Conservation (phyloP, 2,329 filamentous ascomycete species). For the Botrytis pseudocinerea region DNA sequence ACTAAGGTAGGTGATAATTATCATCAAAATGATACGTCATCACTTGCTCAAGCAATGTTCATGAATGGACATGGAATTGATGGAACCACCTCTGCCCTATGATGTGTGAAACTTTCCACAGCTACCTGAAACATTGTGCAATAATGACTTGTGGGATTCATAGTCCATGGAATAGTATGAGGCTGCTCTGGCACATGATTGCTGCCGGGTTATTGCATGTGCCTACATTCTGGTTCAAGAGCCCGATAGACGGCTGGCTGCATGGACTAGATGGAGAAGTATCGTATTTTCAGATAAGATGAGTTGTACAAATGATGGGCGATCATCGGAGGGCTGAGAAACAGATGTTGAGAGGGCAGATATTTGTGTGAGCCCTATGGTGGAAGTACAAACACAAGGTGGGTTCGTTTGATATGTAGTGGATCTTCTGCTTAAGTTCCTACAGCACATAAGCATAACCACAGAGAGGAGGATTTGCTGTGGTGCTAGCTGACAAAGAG, state of each 20-base stretch:
- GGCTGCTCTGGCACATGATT: constrained; percentile 1
- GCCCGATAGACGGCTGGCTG: constrained; percentile 15
- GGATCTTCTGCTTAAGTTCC: neutral
- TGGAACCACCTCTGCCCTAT: constrained; percentile 2
- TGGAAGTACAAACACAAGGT: constrained; percentile 8
- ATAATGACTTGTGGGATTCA: neutral
- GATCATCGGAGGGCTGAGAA: constrained; percentile 10
- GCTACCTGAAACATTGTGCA: neutral
- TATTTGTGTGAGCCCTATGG: constrained; percentile 8
- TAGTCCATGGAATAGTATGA: neutral
- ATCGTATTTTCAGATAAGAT: neutral
- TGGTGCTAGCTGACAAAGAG: constrained; percentile 4
- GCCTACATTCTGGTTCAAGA: neutral
- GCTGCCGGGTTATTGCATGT: neutral
- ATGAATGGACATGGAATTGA: neutral
- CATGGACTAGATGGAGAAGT: neutral
- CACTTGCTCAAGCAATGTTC: neutral
- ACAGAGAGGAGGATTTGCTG: neutral
- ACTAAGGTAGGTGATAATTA: neutral
- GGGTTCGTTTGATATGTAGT: neutral
- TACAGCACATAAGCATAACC: neutral
- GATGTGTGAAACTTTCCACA: constrained; percentile 1
- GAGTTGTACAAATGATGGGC: neutral
- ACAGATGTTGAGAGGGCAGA: constrained; percentile 1
- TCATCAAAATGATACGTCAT: neutral